Evolutionary conservation across 495 filamentous ascomycete genomes (phyloP).

Genomic region (Neurospora sp.): DNA sequence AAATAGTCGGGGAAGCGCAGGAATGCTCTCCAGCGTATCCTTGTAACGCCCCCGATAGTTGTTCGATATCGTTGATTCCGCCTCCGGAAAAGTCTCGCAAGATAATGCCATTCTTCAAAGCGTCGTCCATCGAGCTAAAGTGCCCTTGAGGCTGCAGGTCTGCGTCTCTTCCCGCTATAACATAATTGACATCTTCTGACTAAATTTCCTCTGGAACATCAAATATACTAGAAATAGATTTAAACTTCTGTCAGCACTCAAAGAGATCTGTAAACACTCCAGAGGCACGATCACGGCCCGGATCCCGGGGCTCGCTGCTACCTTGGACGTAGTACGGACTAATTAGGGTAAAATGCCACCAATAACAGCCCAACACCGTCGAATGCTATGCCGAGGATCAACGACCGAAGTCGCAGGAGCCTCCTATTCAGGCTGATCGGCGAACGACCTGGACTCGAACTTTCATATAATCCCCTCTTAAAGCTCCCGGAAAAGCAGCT

Average conservation of each 20-base stretch:
- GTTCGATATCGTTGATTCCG: not conserved
- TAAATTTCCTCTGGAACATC: not conserved
- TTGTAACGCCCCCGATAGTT: not conserved
- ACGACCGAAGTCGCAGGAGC: not conserved
- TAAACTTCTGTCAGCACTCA: not conserved
- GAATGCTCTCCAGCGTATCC: not conserved
- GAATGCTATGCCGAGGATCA: not conserved
- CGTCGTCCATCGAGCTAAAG: not conserved
- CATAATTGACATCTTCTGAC: not conserved
- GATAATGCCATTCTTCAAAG: not conserved
- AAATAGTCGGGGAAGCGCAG: not conserved
- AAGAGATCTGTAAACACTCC: not conserved
- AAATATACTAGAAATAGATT: not conserved
- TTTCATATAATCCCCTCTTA: not conserved
- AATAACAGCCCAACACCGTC: not conserved
- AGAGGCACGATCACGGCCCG: not conserved
- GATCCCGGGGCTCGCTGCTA: not conserved
- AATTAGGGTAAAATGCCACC: not conserved
- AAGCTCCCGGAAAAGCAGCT: not conserved
- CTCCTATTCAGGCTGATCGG: not conserved
- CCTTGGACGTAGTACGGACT: not conserved
- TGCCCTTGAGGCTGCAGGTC: not conserved
- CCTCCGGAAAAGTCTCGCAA: not conserved
- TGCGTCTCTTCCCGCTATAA: not conserved
- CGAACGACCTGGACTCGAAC: not conserved